Evolutionary conservation across 192 early-diverging fungal genomes (phyloP).

Genomic region (Hyaloraphidium curvatum): DNA sequence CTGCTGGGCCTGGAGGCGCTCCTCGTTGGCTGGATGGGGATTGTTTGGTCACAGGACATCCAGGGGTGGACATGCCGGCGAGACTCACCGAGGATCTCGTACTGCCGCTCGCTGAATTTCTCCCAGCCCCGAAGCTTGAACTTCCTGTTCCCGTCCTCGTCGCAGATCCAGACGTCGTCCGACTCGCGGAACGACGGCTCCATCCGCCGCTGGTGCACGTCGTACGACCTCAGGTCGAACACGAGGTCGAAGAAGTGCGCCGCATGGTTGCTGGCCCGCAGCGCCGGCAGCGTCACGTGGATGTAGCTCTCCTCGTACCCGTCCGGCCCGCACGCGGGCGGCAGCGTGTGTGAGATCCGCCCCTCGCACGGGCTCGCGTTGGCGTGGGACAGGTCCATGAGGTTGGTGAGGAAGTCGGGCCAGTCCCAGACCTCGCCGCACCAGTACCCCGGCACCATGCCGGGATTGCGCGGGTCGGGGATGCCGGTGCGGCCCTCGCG

Average conservation of each 20-base stretch:
- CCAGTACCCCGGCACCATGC: neutral
- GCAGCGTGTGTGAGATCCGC: too few species aligned
- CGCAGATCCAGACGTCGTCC: conserved; percentile 25
- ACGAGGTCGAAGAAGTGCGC: conserved; percentile 35
- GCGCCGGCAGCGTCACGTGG: conserved; percentile 22
- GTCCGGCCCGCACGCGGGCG: too few species aligned
- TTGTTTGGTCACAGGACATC: too few species aligned
- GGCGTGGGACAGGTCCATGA: conserved; percentile 9
- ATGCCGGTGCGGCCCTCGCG: conserved; percentile 13
- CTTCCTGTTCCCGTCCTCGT: conserved; percentile 3
- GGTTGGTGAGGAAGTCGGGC: conserved; percentile 28
- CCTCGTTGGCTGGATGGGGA: too few species aligned
- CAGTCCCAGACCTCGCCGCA: conserved; percentile 22
- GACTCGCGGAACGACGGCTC: conserved; percentile 32
- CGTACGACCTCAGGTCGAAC: conserved; percentile 38
- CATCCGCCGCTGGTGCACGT: conserved; percentile 25
- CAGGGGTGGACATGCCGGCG: too few species aligned
- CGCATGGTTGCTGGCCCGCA: conserved; percentile 20
- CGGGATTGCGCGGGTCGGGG: conserved; percentile 12
- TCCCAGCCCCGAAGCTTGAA: conserved; percentile 28
- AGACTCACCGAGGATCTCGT: conserved; percentile 28
- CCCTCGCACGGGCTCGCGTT: neutral
- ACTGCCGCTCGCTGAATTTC: conserved; percentile 35
- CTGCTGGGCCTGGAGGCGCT: too few species aligned
- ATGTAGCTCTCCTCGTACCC: too few species aligned